phyloP scores from a whole-genome alignment of 495 filamentous ascomycete species.

The Sabuloglossum arenarium region DNA sequence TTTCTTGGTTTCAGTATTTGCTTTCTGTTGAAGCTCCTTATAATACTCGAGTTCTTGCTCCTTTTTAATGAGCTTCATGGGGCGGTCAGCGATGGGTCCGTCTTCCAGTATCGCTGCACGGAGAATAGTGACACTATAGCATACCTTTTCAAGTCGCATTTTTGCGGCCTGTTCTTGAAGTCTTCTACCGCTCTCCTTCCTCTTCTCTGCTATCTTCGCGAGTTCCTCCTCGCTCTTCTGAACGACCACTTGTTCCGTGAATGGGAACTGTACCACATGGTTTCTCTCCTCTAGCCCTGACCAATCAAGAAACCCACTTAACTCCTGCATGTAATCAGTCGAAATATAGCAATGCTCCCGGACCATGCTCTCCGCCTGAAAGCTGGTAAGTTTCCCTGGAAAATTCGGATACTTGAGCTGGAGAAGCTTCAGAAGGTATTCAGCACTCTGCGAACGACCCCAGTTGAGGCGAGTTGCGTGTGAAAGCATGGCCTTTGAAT shows the following conservation, averaged over 20 bases:
- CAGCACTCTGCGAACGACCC: constrained; percentile 74
- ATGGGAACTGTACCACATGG: constrained; percentile 77
- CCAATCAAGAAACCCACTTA: constrained; percentile 60
- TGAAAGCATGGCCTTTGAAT: constrained; percentile 59
- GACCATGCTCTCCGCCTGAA: constrained; percentile 70
- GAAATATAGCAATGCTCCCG: constrained; percentile 83
- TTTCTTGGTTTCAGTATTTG: constrained; percentile 56
- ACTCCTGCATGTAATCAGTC: constrained; percentile 56
- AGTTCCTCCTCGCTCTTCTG: constrained; percentile 91
- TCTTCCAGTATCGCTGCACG: not conserved
- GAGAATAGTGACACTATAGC: not conserved
- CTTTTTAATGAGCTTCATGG: constrained; percentile 59
- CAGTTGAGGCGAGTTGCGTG: constrained; percentile 82
- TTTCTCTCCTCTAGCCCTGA: constrained; percentile 76
- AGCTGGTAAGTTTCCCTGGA: constrained; percentile 59
- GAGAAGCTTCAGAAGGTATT: constrained; percentile 77
- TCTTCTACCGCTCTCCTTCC: constrained; percentile 77
- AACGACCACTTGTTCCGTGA: constrained; percentile 65
- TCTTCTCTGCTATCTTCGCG: constrained; percentile 64
- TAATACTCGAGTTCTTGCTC: constrained; percentile 92
- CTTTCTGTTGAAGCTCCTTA: constrained; percentile 48
- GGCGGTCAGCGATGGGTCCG: not conserved
- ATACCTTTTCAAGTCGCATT: constrained; percentile 58
- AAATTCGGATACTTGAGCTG: constrained; percentile 86
- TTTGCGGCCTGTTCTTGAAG: constrained; percentile 93